A percentile compares a stretch with the other conserved stretches of the same genome.
These are phyloP conservation scores for Penicillium sp. DNA, from an alignment of 2,329 filamentous ascomycete genomes.

Conservation along the genomic window DNA sequence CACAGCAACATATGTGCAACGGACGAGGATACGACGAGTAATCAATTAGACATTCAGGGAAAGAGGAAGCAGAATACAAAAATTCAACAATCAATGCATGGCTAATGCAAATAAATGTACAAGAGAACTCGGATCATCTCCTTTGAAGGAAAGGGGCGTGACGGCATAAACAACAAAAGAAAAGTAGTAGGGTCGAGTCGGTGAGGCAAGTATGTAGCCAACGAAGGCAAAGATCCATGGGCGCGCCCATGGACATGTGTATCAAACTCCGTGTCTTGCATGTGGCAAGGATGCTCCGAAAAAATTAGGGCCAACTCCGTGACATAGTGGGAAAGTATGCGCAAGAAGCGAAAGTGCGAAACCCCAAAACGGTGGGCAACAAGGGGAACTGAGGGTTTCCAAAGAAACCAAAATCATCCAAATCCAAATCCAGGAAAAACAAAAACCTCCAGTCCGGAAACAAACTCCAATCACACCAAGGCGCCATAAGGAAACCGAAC, in stretches of 20 bases:
- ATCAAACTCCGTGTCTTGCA: constrained; percentile 18
- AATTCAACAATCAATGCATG: constrained; percentile 12
- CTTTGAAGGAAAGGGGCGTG: constrained; percentile 25
- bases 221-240: constrained; percentile 6
- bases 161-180: constrained; percentile 29
- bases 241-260: not conserved
- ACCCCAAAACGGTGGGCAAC: constrained; percentile 2
- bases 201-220: constrained; percentile 9
- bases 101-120: constrained; percentile 29
- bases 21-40: not conserved
- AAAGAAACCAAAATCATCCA: constrained; percentile 2
- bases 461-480: constrained; percentile 13
- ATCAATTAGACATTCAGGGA: not conserved
- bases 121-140: constrained; percentile 18
- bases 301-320: constrained; percentile 18
- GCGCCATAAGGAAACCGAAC: constrained; percentile 18
- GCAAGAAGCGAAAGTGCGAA: constrained; percentile 21
- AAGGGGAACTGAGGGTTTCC: constrained; percentile 6
- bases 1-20: not conserved
- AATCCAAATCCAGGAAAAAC: constrained; percentile 8
- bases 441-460: not conserved
- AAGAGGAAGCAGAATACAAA: not conserved
- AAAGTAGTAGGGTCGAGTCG: constrained; percentile 25
- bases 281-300: constrained; percentile 16
- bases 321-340: constrained; percentile 23